These are phyloP conservation scores for Fragaria iinumae DNA, from an alignment of 306 rosid species.

Conservation along the genomic window DNA sequence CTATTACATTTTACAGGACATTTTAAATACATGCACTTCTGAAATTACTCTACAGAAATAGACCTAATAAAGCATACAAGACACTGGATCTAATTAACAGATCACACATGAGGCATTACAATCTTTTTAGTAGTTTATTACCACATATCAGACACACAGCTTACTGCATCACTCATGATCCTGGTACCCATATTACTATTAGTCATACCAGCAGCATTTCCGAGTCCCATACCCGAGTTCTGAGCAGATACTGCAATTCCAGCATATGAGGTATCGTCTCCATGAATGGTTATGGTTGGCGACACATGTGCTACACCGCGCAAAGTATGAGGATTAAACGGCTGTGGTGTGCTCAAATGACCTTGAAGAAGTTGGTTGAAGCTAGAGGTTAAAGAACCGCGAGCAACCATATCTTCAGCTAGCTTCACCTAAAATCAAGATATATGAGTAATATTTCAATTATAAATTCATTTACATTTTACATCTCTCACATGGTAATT, in stretches of 20 bases:
- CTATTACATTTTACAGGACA: too few relatives aligned
- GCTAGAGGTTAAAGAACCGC: slow-evolving; percentile 55
- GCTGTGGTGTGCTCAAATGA: slow-evolving; percentile 49
- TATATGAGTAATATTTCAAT: too few relatives aligned
- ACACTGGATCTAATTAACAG: not conserved
- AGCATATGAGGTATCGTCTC: slow-evolving; percentile 45
- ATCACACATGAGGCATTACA: not conserved
- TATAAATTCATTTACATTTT: not conserved
- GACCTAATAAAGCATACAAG: not conserved
- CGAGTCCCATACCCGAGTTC: slow-evolving; percentile 39
- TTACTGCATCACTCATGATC: slow-evolving; percentile 43
- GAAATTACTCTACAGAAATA: not conserved
- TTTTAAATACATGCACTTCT: not conserved
- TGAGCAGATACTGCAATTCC: slow-evolving; percentile 48
- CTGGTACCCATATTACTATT: slow-evolving; percentile 36
- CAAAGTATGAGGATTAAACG: slow-evolving; percentile 28
- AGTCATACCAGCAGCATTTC: slow-evolving; percentile 33
- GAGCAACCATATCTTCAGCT: slow-evolving; percentile 89
- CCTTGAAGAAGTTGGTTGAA: slow-evolving; percentile 55
- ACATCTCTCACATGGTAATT: not conserved
- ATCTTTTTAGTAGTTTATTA: slow-evolving; percentile 1
- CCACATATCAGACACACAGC: slow-evolving; percentile 49
- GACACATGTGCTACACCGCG: slow-evolving; percentile 50
- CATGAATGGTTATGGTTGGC: slow-evolving; percentile 53
- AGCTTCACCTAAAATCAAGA: slow-evolving; percentile 63